These are phyloP conservation scores for Cystobasidium pallidum DNA, from an alignment of 1,284 basidiomycete genomes.

Conservation along the genomic window DNA sequence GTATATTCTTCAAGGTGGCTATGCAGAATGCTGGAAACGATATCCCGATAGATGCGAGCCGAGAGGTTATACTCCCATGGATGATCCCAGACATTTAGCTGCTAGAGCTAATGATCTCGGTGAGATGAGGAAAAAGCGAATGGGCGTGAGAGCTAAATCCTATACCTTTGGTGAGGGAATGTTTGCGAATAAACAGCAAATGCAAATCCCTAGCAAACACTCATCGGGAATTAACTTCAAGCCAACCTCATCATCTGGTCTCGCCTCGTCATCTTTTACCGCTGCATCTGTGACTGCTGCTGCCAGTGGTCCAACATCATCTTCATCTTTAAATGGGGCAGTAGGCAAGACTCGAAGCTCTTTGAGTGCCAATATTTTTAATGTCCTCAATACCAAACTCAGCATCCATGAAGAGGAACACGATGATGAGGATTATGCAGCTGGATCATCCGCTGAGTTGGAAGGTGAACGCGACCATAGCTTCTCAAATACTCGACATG, in stretches of 20 bases:
- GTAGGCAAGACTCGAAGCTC: constrained; percentile 12
- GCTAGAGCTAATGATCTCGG: constrained; percentile 83
- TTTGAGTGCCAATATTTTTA: constrained; percentile 35
- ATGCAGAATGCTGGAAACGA: constrained; percentile 78
- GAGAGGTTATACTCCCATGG: constrained; percentile 85
- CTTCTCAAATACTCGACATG: constrained; percentile 35
- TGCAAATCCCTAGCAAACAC: constrained; percentile 14
- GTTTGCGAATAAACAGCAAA: constrained; percentile 19
- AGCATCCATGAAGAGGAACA: constrained; percentile 41
- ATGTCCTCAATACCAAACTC: constrained; percentile 34
- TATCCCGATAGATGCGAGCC: constrained; percentile 75
- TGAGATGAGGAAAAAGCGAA: constrained; percentile 79
- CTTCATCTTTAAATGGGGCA: background rate
- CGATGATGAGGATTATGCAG: constrained; percentile 30
- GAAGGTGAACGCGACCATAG: constrained; percentile 24
- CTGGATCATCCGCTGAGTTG: constrained; percentile 11
- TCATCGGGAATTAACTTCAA: constrained; percentile 28
- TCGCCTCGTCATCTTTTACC: constrained; percentile 20
- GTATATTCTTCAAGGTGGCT: constrained; percentile 95
- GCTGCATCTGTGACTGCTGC: constrained; percentile 9
- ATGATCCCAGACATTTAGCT: constrained; percentile 79
- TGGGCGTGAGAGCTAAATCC: constrained; percentile 81
- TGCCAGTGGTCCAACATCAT: background rate
- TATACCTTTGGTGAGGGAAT: constrained; percentile 76
- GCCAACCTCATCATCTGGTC: constrained; percentile 11